phyloP scores from a whole-genome alignment of 805 yeast species.

The Komagataella kurtzmanii region DNA sequence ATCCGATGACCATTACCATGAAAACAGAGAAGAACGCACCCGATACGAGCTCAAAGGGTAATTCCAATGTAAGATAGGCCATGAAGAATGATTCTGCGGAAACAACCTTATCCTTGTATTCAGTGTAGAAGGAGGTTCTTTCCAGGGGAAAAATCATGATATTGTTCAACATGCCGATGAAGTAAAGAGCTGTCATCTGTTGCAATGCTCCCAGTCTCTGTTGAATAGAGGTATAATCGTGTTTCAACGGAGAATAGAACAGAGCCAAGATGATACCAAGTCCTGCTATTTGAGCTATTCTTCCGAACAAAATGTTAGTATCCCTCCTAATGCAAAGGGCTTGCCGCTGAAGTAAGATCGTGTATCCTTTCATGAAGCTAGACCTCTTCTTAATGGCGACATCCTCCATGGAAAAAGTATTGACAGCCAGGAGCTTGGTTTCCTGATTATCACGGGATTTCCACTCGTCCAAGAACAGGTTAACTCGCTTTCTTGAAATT shows the following conservation, averaged over 20 bases:
- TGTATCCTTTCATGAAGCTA: constrained; percentile 17
- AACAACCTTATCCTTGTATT: constrained; percentile 60
- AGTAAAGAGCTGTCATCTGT: constrained; percentile 58
- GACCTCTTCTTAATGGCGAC: constrained; percentile 15
- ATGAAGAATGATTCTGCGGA: constrained; percentile 50
- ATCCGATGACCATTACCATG: constrained; percentile 57
- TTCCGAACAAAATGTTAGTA: constrained; percentile 46
- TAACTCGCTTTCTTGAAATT: constrained; percentile 25
- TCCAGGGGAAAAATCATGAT: constrained; percentile 65
- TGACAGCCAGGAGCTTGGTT: constrained; percentile 12
- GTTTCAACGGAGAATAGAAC: constrained; percentile 48
- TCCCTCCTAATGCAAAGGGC: constrained; percentile 30
- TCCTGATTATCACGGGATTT: constrained; percentile 4
- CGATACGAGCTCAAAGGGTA: constrained; percentile 56
- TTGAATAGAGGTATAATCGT: constrained; percentile 35
- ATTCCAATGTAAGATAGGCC: constrained; percentile 44
- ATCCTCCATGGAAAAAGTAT: not conserved
- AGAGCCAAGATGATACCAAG: constrained; percentile 54
- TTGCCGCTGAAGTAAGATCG: constrained; percentile 22
- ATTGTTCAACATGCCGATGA: constrained; percentile 70
- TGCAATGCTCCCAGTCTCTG: constrained; percentile 69
- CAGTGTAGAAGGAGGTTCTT: constrained; percentile 65
- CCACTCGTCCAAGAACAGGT: constrained; percentile 25
- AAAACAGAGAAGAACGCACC: constrained; percentile 46
- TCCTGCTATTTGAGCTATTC: constrained; percentile 51